These are phyloP conservation scores for Suzukiozyma palmioleophila DNA, from an alignment of 1,139 yeast species.

Conservation along the genomic window DNA sequence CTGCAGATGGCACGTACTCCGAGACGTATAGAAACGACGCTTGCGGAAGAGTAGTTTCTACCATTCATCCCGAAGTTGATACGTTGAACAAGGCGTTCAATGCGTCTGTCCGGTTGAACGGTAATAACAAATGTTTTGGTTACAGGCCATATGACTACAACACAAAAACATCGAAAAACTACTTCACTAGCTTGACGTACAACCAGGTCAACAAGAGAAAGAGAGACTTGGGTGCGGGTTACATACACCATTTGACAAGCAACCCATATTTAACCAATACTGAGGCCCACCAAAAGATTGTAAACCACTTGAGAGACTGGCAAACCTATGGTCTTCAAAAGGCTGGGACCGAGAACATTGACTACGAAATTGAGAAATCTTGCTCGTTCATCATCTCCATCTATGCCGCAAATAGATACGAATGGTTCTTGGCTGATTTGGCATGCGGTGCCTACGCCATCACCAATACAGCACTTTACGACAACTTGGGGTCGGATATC, in stretches of 20 bases:
- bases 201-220: constrained; percentile 10
- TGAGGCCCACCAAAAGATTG: constrained; percentile 15
- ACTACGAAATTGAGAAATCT: constrained; percentile 6
- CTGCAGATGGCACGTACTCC: constrained; percentile 23
- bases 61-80: constrained; percentile 19
- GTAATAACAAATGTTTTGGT: constrained; percentile 20
- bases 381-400: constrained; percentile 22
- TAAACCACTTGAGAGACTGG: constrained; percentile 14
- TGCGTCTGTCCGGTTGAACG: constrained; percentile 14
- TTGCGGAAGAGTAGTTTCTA: constrained; percentile 24
- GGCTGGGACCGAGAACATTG: constrained; percentile 17
- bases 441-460: constrained; percentile 24
- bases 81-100: constrained; percentile 22
- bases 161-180: constrained; percentile 11
- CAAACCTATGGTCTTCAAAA: constrained; percentile 9
- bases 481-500: constrained; percentile 22
- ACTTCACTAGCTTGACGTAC: constrained; percentile 12
- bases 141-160: constrained; percentile 18
- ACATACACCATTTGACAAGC: constrained; percentile 16
- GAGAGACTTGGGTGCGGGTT: constrained; percentile 21
- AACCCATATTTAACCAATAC: constrained; percentile 17
- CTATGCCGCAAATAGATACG: constrained; percentile 22
- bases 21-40: constrained; percentile 12
- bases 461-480: constrained; percentile 27
- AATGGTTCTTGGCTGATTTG: constrained; percentile 27